A percentile compares a stretch with the other conserved stretches of the same genome.
phyloP scores from a whole-genome alignment of 257 asterid genomes.

The Henckelia pumila region DNA sequence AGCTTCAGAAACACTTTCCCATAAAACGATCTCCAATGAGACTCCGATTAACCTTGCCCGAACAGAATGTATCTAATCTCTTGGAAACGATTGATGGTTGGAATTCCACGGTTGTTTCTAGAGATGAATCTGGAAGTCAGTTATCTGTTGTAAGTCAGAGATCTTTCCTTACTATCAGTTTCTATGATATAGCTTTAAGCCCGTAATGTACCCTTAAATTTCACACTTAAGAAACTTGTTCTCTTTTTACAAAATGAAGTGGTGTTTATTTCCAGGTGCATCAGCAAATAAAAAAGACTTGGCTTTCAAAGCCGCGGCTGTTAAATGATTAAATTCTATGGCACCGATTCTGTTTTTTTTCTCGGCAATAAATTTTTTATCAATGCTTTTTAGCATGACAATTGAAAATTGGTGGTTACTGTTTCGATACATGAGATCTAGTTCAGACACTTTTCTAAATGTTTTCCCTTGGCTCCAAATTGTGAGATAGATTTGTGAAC shows the following conservation, averaged over 20 bases:
- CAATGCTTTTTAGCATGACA: neutral
- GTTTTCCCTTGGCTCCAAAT: neutral
- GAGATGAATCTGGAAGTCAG: slow-evolving; percentile 67
- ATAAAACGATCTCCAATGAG: slow-evolving; percentile 91
- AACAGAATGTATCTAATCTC: slow-evolving; percentile 40
- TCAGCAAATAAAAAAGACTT: neutral
- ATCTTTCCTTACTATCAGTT: neutral
- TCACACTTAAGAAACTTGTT: no score
- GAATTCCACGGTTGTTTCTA: slow-evolving; percentile 56
- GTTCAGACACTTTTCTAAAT: neutral
- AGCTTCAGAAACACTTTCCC: slow-evolving; percentile 89
- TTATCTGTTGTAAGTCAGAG: slow-evolving; percentile 58
- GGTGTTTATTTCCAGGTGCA: neutral
- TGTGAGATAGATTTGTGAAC: slow-evolving; percentile 57
- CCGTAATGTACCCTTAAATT: neutral
- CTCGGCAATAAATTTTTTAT: no score
- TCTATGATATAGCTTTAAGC: neutral
- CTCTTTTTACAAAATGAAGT: neutral
- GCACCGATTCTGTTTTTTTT: neutral
- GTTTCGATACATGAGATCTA: neutral
- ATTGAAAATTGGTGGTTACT: neutral
- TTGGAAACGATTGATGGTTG: slow-evolving; percentile 62
- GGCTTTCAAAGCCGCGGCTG: neutral
- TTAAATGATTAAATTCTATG: neutral
- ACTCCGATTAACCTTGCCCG: slow-evolving; percentile 58